Base-by-base conservation (phyloP, 495 filamentous ascomycete genomes). In the Cercophora sp. region DNA sequence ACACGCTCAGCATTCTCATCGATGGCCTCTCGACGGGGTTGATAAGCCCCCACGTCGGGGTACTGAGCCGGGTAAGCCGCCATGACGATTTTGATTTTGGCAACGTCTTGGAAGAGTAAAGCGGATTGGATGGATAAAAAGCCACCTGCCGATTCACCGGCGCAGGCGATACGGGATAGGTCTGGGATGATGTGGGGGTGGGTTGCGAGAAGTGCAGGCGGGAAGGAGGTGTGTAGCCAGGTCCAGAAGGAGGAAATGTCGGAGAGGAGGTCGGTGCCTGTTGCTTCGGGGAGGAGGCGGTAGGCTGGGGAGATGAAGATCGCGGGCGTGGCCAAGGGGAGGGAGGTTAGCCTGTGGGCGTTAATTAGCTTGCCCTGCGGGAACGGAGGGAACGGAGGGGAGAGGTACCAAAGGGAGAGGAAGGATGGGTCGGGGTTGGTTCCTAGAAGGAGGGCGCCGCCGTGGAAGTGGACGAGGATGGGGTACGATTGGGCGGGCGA, bases 191-290 rank as follows among this genome's bases (percentile, higher is more conserved):
- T 25, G 34, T 41, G 34, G 6, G 24, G 51, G 27, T 24, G 37
- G 15, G 36, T 51, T 24, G 37, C 25, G 48, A 13, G 42, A 23
- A 34, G 16, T 8, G 34, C 18, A 15, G 31, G 15, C 0, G 53
- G 23, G 22, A 55, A 51, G 34, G 23, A 29, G 11, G 26, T 37
- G 48, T 46, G 65, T 11, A 78, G 36, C 78, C 79, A 81, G 4
- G 58, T 51, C 76, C 76, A 80, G 60, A 80, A 78, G 51, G 75
- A 70, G 19, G 65, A 57, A 3, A 81, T 35, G 54, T 83, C 79
- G 15, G 69, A 58, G 44, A 77, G 63, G 52, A 78, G 68, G n/a
- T 79, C 70, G 15, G 62, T 29, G 27, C 75, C 74, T 15, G 56
- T 76, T 23, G 70, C 58, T 48, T 80, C 76, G 24, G 79, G 78